phyloP scores from a whole-genome alignment of 2,329 filamentous ascomycete species.

The Nigrospora oryzae region DNA sequence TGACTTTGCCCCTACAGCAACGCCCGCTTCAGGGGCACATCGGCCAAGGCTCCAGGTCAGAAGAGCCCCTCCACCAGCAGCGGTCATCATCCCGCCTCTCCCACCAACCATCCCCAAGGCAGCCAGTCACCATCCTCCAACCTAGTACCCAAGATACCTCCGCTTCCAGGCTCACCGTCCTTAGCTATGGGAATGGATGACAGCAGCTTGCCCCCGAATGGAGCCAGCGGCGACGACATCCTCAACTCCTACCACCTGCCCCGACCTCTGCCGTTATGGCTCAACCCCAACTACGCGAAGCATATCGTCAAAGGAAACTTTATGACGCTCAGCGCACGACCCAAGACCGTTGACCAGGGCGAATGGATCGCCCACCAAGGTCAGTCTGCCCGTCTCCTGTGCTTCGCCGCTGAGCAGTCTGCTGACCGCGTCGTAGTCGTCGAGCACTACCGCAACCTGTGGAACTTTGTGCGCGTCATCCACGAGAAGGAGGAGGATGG shows the following conservation, averaged over 20 bases:
- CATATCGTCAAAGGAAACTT: conserved; percentile 97
- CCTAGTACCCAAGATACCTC: conserved; percentile 50
- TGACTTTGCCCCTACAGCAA: conserved; percentile 27
- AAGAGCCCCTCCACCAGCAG: conserved; percentile 43
- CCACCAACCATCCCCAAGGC: conserved; percentile 34
- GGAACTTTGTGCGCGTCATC: conserved; percentile 82
- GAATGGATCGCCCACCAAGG: conserved; percentile 96
- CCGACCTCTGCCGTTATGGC: conserved; percentile 62
- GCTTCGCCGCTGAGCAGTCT: conserved; percentile 6
- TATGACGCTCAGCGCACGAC: conserved; percentile 87
- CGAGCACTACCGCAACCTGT: conserved; percentile 83
- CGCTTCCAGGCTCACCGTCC: conserved; percentile 54
- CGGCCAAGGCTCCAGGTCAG: conserved; percentile 39
- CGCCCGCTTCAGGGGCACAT: conserved; percentile 49
- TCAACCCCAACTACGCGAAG: conserved; percentile 66
- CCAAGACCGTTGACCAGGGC: conserved; percentile 85
- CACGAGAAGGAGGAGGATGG: conserved; percentile 78
- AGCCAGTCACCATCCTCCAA: conserved; percentile 39
- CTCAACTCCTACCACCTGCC: conserved; percentile 56
- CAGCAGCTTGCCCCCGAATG: conserved; percentile 32
- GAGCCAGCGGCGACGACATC: conserved; percentile 42
- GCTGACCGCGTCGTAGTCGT: conserved; percentile 51
- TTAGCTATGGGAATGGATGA: conserved; percentile 63
- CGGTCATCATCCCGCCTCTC: conserved; percentile 38
- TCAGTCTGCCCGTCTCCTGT: conserved; percentile 32